Conservation (phyloP, 345 rosid species). For the Ceriops tagal region DNA sequence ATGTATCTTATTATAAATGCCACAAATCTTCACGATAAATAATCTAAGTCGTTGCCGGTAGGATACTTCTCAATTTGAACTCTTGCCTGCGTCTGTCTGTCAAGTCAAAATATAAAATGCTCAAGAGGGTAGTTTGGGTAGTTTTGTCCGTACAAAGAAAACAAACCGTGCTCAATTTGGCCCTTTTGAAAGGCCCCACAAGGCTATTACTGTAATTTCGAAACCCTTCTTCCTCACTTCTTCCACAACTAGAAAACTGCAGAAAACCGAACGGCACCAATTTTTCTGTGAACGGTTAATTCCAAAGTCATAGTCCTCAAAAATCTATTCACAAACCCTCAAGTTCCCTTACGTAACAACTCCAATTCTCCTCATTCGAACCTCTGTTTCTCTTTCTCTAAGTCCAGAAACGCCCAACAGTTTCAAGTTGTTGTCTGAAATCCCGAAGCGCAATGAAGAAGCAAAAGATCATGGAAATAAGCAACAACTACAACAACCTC, state of each 20-base stretch:
- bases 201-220: conserved; percentile 13
- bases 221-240: conserved; percentile 4
- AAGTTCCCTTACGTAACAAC: too few species aligned
- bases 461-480: conserved; percentile 6
- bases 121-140: conserved; percentile 15
- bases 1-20: too few species aligned
- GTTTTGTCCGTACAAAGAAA: background rate
- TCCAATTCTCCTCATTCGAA: background rate
- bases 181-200: background rate
- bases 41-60: too few species aligned
- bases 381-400: too few species aligned
- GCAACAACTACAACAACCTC: background rate
- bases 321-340: background rate
- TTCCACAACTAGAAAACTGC: background rate
- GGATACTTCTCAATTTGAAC: too few species aligned
- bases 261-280: background rate
- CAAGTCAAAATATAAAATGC: too few species aligned
- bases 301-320: background rate
- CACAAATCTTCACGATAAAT: too few species aligned
- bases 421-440: too few species aligned
- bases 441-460: conserved; percentile 8
- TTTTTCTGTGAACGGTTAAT: conserved; percentile 14
- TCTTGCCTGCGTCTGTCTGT: too few species aligned
- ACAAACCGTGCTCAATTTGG: background rate
- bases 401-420: background rate